Conservation (phyloP, 805 yeast genomes). For the Cyberlindnera galapagoensis region DNA sequence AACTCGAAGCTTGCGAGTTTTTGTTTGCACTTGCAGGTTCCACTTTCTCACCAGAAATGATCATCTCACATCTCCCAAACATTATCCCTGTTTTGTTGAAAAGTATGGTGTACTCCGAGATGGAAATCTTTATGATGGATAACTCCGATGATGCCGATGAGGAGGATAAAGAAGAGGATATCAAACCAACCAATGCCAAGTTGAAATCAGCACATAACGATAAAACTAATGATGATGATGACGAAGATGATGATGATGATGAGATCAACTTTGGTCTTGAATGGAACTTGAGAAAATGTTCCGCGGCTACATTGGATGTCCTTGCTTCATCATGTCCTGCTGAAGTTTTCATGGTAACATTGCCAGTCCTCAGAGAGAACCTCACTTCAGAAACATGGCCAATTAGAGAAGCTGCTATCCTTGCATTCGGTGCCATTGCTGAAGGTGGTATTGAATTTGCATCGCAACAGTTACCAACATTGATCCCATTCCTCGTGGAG, state of each 20-base stretch:
- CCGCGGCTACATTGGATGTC: constrained; percentile 88
- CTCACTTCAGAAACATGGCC: constrained; percentile 77
- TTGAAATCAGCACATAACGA: constrained; percentile 35
- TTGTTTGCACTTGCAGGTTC: constrained; percentile 64
- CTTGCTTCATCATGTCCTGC: constrained; percentile 64
- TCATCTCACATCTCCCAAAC: constrained; percentile 49
- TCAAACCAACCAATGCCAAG: constrained; percentile 74
- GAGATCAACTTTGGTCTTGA: constrained; percentile 61
- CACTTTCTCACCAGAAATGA: constrained; percentile 45
- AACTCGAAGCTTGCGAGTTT: constrained; percentile 92
- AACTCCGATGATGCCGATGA: constrained; percentile 67
- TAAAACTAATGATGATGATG: constrained; percentile 36
- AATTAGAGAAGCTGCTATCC: constrained; percentile 84
- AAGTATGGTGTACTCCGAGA: constrained; percentile 85
- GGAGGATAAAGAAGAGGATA: constrained; percentile 83
- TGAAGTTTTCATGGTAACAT: constrained; percentile 55
- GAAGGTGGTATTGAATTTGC: constrained; percentile 78
- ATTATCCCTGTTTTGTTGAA: constrained; percentile 74
- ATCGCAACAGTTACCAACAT: constrained; percentile 63
- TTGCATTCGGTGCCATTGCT: constrained; percentile 93
- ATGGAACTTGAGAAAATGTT: constrained; percentile 91
- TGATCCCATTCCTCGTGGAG: constrained; percentile 81
- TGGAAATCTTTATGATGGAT: constrained; percentile 65
- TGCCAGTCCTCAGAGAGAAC: constrained; percentile 71
- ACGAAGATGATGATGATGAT: constrained; percentile 61